phyloP scores from a whole-genome alignment of 1,139 yeast species.

The Torulaspora pretoriensis region DNA sequence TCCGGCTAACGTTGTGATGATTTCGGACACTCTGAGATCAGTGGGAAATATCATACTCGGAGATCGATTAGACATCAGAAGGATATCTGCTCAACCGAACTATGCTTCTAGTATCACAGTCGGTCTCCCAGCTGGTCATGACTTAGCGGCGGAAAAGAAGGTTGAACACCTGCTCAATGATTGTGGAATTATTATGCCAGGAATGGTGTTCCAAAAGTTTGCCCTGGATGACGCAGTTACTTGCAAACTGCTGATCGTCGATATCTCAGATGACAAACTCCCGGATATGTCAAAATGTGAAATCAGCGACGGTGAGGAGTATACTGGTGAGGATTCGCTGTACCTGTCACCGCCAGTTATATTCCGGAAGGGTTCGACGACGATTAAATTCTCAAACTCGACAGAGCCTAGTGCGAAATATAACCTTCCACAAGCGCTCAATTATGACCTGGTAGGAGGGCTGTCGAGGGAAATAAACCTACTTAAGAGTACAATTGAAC shows the following conservation, averaged over 20 bases:
- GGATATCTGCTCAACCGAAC: conserved; percentile 47
- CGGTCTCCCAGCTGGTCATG: conserved; percentile 31
- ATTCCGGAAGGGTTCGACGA: conserved; percentile 42
- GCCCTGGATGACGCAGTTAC: conserved; percentile 22
- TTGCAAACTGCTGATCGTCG: conserved; percentile 31
- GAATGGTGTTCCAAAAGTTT: conserved; percentile 39
- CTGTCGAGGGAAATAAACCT: conserved; percentile 57
- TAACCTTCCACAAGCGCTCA: conserved; percentile 41
- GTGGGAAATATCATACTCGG: conserved; percentile 64
- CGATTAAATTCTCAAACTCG: conserved; percentile 28
- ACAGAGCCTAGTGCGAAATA: conserved; percentile 30
- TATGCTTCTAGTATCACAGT: conserved; percentile 42
- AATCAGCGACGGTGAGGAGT: conserved; percentile 12
- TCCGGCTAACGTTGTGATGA: conserved; percentile 46
- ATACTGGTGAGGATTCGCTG: conserved; percentile 16
- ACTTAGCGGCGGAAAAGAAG: conserved; percentile 24
- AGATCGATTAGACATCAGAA: conserved; percentile 57
- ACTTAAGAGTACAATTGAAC: conserved; percentile 64
- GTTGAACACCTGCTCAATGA: conserved; percentile 45
- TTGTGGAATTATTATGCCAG: conserved; percentile 55
- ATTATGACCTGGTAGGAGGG: conserved; percentile 71
- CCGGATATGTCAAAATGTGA: conserved; percentile 38
- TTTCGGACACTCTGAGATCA: conserved; percentile 48
- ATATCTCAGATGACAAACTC: conserved; percentile 33
- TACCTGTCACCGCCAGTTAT: conserved; percentile 46